phyloP scores from a whole-genome alignment of 2,329 filamentous ascomycete species.

The Didymella arachidicola region DNA sequence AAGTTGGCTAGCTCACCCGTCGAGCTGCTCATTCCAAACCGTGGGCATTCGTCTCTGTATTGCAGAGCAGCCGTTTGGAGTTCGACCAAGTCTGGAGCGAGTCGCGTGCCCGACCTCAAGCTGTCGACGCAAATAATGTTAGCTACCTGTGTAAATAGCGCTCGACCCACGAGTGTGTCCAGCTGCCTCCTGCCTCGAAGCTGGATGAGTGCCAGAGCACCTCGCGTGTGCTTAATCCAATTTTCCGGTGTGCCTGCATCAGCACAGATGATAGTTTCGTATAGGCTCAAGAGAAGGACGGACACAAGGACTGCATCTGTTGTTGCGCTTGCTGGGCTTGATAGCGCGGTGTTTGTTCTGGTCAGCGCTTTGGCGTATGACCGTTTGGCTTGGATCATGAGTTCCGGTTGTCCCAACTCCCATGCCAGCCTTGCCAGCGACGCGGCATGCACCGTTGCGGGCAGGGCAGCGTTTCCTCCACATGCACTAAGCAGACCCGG shows the following conservation, averaged over 20 bases:
- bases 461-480: background rate
- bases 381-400: conserved; percentile 20
- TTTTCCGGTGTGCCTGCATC: conserved; percentile 18
- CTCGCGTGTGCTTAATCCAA: conserved; percentile 28
- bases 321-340: conserved; percentile 7
- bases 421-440: conserved; percentile 24
- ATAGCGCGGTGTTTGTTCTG: conserved; percentile 22
- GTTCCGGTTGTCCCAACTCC: conserved; percentile 8
- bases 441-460: conserved; percentile 19
- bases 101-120: conserved; percentile 14
- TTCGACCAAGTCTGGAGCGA: conserved; percentile 16
- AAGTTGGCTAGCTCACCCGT: conserved; percentile 15
- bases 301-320: conserved; percentile 25
- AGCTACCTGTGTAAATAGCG: conserved; percentile 28
- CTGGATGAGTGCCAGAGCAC: conserved; percentile 26
- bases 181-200: conserved; percentile 24
- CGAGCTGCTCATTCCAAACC: conserved; percentile 8
- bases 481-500: conserved; percentile 11
- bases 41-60: conserved; percentile 8
- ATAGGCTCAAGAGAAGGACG: conserved; percentile 27
- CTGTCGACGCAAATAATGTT: conserved; percentile 23
- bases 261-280: conserved; percentile 26
- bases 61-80: conserved; percentile 12
- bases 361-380: conserved; percentile 20
- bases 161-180: conserved; percentile 20